Evolutionary conservation across 1,284 basidiomycete genomes (phyloP).

Genomic region (Stereum hirsutum): DNA sequence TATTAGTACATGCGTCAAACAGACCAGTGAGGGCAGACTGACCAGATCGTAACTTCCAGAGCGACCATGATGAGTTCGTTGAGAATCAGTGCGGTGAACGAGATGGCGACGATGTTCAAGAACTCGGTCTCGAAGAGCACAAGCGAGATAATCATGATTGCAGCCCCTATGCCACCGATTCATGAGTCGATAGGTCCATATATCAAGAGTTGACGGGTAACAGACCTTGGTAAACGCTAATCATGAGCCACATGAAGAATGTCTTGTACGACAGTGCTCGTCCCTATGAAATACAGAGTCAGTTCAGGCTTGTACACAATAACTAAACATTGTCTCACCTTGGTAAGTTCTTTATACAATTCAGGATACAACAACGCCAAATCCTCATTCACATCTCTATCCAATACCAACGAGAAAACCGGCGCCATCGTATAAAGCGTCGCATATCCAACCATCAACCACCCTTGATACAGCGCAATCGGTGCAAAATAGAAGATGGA

Average conservation of each 20-base stretch:
- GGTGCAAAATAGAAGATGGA: conserved; percentile 99
- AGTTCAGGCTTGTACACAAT: conserved; percentile 1
- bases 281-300: conserved; percentile 41
- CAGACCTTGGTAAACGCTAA: conserved; percentile 93
- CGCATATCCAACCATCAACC: conserved; percentile 97
- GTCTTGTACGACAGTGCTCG: conserved; percentile 92
- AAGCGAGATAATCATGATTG: conserved; percentile 97
- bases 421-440: conserved; percentile 99
- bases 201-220: not conserved
- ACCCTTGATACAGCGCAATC: conserved; percentile 96
- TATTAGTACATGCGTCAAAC: conserved; percentile 4
- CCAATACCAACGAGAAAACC: conserved; percentile 94
- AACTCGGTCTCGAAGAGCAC: conserved; percentile 97
- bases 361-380: conserved; percentile 94
- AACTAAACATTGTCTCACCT: conserved; percentile 40
- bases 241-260: conserved; percentile 97
- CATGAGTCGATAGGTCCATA: not conserved
- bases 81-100: conserved; percentile 91
- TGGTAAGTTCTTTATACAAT: conserved; percentile 94
- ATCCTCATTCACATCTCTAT: conserved; percentile 94
- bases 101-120: conserved; percentile 96
- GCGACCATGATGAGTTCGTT: conserved; percentile 99
- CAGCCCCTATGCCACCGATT: conserved; percentile 72
- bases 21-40: conserved; percentile 15
- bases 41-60: conserved; percentile 96